These are phyloP conservation scores for Graphilbum fragrans DNA, from an alignment of 2,329 filamentous ascomycete species.

Conservation along the genomic window DNA sequence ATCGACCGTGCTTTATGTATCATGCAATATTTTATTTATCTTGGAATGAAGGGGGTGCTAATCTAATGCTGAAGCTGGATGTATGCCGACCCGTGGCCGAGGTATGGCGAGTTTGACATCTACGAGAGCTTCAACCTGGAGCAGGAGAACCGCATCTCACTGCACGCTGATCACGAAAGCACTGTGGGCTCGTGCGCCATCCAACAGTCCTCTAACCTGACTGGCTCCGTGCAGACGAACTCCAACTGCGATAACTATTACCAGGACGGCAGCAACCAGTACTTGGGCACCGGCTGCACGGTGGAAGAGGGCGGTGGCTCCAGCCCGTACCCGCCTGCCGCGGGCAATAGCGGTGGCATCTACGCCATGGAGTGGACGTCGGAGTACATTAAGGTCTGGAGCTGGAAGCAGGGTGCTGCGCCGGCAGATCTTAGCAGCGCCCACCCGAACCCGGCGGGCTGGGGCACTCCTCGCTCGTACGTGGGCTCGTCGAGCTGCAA, in stretches of 20 bases:
- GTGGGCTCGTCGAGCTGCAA: conserved; percentile 50
- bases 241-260: conserved; percentile 26
- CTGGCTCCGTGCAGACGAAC: conserved; percentile 17
- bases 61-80: conserved; percentile 28
- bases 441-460: conserved; percentile 47
- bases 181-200: conserved; percentile 23
- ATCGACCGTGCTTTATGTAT: too few relatives aligned
- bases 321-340: conserved; percentile 6
- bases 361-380: conserved; percentile 30
- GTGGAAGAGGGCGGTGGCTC: conserved; percentile 17
- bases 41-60: too few relatives aligned
- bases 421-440: conserved; percentile 23
- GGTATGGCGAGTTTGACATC: conserved; percentile 53
- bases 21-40: too few relatives aligned
- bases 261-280: conserved; percentile 18
- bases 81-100: conserved; percentile 43
- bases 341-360: conserved; percentile 12
- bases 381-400: conserved; percentile 28
- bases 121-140: conserved; percentile 53
- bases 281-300: conserved; percentile 26
- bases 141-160: conserved; percentile 40
- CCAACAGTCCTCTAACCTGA: conserved; percentile 14
- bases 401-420: conserved; percentile 19
- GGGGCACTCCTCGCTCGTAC: conserved; percentile 51
- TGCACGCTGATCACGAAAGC: conserved; percentile 34